Evolutionary conservation across 352 stramenopile genomes (phyloP).

Genomic region (Sclerospora graminicola): DNA sequence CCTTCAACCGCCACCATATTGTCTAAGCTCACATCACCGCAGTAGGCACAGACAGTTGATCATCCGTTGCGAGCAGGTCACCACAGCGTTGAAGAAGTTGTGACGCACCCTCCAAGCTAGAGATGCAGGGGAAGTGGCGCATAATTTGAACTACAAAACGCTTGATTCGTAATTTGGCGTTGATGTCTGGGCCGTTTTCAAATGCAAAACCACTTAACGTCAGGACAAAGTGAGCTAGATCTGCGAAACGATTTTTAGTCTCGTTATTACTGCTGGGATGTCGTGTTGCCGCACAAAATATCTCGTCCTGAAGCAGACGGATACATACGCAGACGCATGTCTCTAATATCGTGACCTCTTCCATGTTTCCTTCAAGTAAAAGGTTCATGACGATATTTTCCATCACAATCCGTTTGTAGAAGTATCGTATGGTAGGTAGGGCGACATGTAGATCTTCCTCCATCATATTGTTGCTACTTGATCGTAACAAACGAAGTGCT

Average conservation of each 20-base stretch:
- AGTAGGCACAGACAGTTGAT: conserved; percentile 3
- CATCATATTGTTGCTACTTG: conserved; percentile 14
- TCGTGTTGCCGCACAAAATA: conserved; percentile 23
- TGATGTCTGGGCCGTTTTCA: conserved; percentile 12
- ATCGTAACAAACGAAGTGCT: conserved; percentile 32
- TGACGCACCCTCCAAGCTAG: conserved; percentile 6
- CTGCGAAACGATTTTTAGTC: conserved; percentile 16
- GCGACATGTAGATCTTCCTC: conserved; percentile 19
- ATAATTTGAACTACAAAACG: conserved; percentile 22
- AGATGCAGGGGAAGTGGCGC: conserved; percentile 21
- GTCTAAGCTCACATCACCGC: conserved; percentile 11
- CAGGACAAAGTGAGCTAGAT: conserved; percentile 26
- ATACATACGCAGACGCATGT: conserved; percentile 28
- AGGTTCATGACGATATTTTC: conserved; percentile 33
- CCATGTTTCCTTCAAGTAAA: conserved; percentile 10
- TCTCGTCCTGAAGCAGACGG: conserved; percentile 41
- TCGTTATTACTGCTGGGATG: not conserved
- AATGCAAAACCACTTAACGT: conserved; percentile 20
- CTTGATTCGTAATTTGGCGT: conserved; percentile 20
- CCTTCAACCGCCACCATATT: conserved; percentile 11
- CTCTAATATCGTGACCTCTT: conserved; percentile 19
- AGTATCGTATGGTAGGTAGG: conserved; percentile 21
- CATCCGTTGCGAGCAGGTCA: conserved; percentile 1
- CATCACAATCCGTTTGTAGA: conserved; percentile 45
- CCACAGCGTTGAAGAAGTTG: conserved; percentile 14